Percentiles rank a stretch among this genome's conserved stretches.
Evolutionary conservation across 176 grass and related monocot species (phyloP).

Genomic region (Poa annua): DNA sequence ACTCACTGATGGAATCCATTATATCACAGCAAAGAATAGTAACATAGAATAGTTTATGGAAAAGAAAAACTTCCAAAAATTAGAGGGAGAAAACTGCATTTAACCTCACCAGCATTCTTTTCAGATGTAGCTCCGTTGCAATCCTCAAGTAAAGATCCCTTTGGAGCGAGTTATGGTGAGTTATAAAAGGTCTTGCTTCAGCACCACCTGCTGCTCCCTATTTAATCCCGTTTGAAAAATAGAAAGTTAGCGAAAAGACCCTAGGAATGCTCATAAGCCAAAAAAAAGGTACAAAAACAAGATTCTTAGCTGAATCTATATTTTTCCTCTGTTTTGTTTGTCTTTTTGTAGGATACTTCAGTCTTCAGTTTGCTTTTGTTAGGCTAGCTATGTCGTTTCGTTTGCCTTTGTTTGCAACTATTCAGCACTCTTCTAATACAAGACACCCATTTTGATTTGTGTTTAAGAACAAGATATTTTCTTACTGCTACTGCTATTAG

Average conservation of each 20-base stretch:
- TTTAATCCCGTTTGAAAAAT: conserved; percentile 39
- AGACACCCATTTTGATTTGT: background rate
- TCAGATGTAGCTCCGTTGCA: conserved; percentile 94
- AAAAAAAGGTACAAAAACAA: conserved; percentile 29
- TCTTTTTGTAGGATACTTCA: background rate
- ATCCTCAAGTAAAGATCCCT: conserved; percentile 99
- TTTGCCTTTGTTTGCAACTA: background rate
- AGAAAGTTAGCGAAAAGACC: conserved; percentile 6
- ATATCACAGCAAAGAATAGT: conserved; percentile 5
- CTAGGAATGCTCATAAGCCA: conserved; percentile 30
- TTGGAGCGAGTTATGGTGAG: conserved; percentile 95
- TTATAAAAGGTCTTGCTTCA: conserved; percentile 97
- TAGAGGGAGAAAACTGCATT: conserved; percentile 18
- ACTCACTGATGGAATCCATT: conserved; percentile 29
- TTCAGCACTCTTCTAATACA: background rate
- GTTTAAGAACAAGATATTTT: conserved; percentile 4
- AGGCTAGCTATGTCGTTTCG: background rate
- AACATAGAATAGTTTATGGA: background rate
- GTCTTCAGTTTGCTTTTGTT: background rate
- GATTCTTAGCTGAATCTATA: background rate
- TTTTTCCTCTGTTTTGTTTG: background rate
- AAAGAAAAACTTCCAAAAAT: background rate
- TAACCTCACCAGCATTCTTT: conserved; percentile 97
- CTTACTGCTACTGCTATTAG: background rate
- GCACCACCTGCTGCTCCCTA: conserved; percentile 92